Percentiles rank a stretch among this genome's conserved stretches.
These are phyloP conservation scores for Chondrus crispus DNA, from an alignment of 23 red algal species.

Conservation along the genomic window DNA sequence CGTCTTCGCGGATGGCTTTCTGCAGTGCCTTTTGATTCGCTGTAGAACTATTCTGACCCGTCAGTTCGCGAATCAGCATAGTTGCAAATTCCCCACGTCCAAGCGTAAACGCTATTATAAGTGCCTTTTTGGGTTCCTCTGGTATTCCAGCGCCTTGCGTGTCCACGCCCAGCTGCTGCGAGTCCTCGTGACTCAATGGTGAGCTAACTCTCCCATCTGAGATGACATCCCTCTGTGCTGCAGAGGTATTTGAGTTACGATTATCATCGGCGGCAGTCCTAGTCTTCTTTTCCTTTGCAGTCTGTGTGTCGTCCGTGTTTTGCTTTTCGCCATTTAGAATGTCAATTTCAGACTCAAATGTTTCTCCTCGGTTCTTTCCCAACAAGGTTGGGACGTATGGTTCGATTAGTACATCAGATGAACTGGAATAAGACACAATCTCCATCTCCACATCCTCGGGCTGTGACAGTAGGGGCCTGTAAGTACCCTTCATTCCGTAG, in stretches of 20 bases:
- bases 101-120: slow-evolving; percentile 74
- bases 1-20: not conserved
- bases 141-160: not conserved
- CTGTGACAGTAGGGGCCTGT: slow-evolving; percentile 53
- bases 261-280: too few relatives aligned
- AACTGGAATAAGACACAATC: slow-evolving; percentile 41
- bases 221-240: not conserved
- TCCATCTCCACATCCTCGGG: slow-evolving; percentile 63
- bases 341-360: too few relatives aligned
- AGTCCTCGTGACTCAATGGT: not conserved
- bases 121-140: too few relatives aligned
- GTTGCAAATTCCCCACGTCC: slow-evolving; percentile 85
- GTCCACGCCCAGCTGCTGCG: not conserved
- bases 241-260: too few relatives aligned
- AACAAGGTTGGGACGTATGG: too few relatives aligned
- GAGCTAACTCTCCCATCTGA: not conserved
- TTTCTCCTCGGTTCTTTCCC: too few relatives aligned
- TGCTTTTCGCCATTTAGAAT: too few relatives aligned
- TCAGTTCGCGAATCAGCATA: slow-evolving; percentile 94
- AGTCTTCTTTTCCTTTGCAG: not conserved
- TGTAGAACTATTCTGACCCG: slow-evolving; percentile 68
- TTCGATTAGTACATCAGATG: slow-evolving; percentile 19
- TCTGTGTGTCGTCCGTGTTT: too few relatives aligned
- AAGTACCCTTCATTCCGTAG: slow-evolving; percentile 66
- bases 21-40: slow-evolving; percentile 55